phyloP scores from a whole-genome alignment of 2,329 filamentous ascomycete species.

The Pseudogymnoascus sp. region DNA sequence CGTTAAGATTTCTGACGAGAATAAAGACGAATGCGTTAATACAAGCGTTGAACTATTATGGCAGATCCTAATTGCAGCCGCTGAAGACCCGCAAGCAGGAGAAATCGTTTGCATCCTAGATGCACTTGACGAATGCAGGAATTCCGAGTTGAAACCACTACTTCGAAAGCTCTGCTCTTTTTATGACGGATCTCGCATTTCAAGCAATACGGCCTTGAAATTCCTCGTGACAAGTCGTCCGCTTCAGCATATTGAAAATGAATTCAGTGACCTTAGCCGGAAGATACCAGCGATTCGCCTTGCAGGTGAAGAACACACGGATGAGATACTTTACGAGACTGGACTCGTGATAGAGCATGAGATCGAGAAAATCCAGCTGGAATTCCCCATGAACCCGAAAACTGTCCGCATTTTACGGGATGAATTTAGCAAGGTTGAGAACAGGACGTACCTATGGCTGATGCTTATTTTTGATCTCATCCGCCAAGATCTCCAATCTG shows the following conservation, averaged over 20 bases:
- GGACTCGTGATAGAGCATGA: slow-evolving; percentile 30
- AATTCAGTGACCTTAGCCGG: slow-evolving; percentile 21
- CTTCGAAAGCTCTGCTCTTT: slow-evolving; percentile 13
- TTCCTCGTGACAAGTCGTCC: slow-evolving; percentile 34
- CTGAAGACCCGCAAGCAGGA: slow-evolving; percentile 24
- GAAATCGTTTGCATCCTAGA: slow-evolving; percentile 33
- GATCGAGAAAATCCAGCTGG: slow-evolving; percentile 20
- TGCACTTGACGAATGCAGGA: slow-evolving; percentile 34
- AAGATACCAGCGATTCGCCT: slow-evolving; percentile 30
- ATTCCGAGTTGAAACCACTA: slow-evolving; percentile 22
- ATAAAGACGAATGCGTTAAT: slow-evolving; percentile 25
- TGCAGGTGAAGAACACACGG: slow-evolving; percentile 32
- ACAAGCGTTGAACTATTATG: slow-evolving; percentile 27
- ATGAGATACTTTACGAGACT: slow-evolving; percentile 32
- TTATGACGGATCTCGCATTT: slow-evolving; percentile 4
- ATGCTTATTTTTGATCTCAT: slow-evolving; percentile 22
- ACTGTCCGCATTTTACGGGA: neutral
- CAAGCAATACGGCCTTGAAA: slow-evolving; percentile 22
- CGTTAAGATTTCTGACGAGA: slow-evolving; percentile 19
- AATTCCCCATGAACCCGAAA: neutral
- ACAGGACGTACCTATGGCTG: slow-evolving; percentile 19
- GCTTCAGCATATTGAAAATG: slow-evolving; percentile 26
- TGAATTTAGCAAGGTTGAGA: slow-evolving; percentile 1
- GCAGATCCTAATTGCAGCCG: slow-evolving; percentile 28
- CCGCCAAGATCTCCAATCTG: slow-evolving; percentile 12